phyloP scores from a whole-genome alignment of 1,139 yeast genomes.

The Yamadazyma blattariae region DNA sequence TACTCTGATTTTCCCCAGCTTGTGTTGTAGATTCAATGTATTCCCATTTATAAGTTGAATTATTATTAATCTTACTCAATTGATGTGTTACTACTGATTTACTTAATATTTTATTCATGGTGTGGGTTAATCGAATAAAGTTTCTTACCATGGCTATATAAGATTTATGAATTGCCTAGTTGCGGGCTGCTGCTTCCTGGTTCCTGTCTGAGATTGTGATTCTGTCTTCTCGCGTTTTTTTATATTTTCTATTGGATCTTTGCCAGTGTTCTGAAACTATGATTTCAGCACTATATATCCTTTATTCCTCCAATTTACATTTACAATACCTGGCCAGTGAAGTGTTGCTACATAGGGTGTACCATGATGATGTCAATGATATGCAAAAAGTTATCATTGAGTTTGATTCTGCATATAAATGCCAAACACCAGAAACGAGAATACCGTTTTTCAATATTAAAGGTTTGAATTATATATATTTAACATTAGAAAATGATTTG shows the following conservation, averaged over 20 bases:
- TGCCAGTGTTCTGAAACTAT: too few relatives aligned
- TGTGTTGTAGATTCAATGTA: not conserved
- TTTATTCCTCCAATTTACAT: conserved; percentile 4
- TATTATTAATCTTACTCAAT: not conserved
- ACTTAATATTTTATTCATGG: not conserved
- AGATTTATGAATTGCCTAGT: too few relatives aligned
- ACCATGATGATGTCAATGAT: conserved; percentile 31
- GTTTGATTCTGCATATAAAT: conserved; percentile 26
- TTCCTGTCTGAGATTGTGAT: too few relatives aligned
- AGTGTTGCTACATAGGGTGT: conserved; percentile 34
- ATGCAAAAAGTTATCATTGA: conserved; percentile 21
- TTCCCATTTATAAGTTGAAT: not conserved
- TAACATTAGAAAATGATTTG: conserved; percentile 29
- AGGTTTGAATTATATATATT: conserved; percentile 32
- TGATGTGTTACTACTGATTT: not conserved
- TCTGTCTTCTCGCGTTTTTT: not conserved
- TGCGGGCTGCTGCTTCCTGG: too few relatives aligned
- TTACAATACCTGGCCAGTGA: conserved; percentile 30
- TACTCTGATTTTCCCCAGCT: not conserved
- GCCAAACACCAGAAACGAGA: conserved; percentile 20
- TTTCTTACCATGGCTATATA: too few relatives aligned
- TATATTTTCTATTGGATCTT: too few relatives aligned
- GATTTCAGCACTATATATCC: conserved; percentile 8
- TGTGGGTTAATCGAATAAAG: not conserved
- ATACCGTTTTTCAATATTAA: conserved; percentile 28